Percentiles rank a stretch among this genome's conserved stretches.
Conservation (phyloP, 345 rosid species). For the Boechera divaricarpa region DNA sequence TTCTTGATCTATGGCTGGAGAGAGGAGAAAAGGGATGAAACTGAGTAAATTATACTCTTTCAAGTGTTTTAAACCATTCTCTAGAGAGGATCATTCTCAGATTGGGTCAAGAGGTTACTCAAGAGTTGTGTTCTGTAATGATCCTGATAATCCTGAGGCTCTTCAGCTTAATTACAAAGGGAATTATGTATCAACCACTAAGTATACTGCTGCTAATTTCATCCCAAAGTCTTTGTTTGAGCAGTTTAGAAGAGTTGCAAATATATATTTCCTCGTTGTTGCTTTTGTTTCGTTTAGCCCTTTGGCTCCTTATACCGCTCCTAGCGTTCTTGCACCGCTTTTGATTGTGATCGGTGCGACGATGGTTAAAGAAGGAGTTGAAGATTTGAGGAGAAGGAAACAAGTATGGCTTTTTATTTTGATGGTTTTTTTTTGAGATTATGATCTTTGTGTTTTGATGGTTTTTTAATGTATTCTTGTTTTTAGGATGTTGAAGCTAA, state of each 20-base stretch:
- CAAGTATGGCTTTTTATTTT: conserved; percentile 57
- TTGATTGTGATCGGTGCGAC: conserved; percentile 82
- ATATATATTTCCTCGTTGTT: conserved; percentile 83
- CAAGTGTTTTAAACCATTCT: conserved; percentile 53
- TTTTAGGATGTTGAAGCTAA: conserved; percentile 86
- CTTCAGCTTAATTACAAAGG: conserved; percentile 64
- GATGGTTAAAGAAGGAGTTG: conserved; percentile 86
- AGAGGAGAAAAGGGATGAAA: conserved; percentile 48
- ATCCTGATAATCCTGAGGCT: conserved; percentile 69
- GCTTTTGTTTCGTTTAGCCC: conserved; percentile 90
- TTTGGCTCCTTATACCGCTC: conserved; percentile 78
- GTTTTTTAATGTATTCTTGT: neutral
- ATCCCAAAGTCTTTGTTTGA: conserved; percentile 96
- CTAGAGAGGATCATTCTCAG: conserved; percentile 57
- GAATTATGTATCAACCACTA: conserved; percentile 88
- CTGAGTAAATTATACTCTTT: conserved; percentile 72
- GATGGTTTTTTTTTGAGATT: neutral
- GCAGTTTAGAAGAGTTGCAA: conserved; percentile 97
- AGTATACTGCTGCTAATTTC: conserved; percentile 74
- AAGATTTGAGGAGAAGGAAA: conserved; percentile 76
- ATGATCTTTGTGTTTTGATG: neutral
- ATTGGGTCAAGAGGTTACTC: conserved; percentile 79
- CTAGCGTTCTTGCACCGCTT: conserved; percentile 76
- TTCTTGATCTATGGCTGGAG: conserved; percentile 41
- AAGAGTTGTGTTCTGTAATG: conserved; percentile 88